These are phyloP conservation scores for Diplodia intermedia DNA, from an alignment of 2,329 filamentous ascomycete genomes.

Conservation along the genomic window DNA sequence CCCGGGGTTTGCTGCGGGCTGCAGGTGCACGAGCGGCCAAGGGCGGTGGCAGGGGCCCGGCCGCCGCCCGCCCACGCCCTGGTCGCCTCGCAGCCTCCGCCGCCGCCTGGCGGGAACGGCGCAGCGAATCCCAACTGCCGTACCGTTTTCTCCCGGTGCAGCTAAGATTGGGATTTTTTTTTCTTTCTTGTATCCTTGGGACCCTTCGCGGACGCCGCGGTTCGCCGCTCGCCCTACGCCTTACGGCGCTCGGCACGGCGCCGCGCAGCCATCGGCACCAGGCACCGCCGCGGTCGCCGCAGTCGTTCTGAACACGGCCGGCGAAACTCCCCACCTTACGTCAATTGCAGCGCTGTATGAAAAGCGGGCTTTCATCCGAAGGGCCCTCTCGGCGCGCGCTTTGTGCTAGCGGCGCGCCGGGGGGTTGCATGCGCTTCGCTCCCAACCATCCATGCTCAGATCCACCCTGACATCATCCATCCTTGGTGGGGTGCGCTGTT, in stretches of 20 bases:
- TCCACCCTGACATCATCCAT: slow-evolving; percentile 31
- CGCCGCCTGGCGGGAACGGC: slow-evolving; percentile 8
- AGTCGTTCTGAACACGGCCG: slow-evolving; percentile 4
- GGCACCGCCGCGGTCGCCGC: neutral
- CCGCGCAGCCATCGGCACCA: neutral
- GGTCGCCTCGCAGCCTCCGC: slow-evolving; percentile 20
- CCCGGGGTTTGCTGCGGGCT: slow-evolving; percentile 8
- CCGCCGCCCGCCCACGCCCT: slow-evolving; percentile 4
- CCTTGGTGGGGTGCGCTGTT: slow-evolving; percentile 25
- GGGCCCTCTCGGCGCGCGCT: slow-evolving; percentile 20
- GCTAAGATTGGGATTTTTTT: neutral
- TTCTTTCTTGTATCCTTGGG: neutral
- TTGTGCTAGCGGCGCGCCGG: slow-evolving; percentile 18
- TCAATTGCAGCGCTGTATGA: slow-evolving; percentile 24
- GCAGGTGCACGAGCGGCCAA: slow-evolving; percentile 21
- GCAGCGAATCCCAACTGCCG: slow-evolving; percentile 24
- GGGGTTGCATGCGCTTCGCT: slow-evolving; percentile 22
- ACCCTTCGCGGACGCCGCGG: neutral
- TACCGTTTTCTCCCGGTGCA: slow-evolving; percentile 11
- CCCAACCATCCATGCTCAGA: slow-evolving; percentile 28
- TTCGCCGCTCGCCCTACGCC: neutral
- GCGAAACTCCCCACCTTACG: slow-evolving; percentile 26
- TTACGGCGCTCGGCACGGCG: neutral
- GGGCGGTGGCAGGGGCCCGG: slow-evolving; percentile 26
- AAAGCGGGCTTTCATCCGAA: slow-evolving; percentile 29